These are phyloP conservation scores for Apostasia ramifera DNA, from an alignment of 106 monocot genomes.

Conservation along the genomic window DNA sequence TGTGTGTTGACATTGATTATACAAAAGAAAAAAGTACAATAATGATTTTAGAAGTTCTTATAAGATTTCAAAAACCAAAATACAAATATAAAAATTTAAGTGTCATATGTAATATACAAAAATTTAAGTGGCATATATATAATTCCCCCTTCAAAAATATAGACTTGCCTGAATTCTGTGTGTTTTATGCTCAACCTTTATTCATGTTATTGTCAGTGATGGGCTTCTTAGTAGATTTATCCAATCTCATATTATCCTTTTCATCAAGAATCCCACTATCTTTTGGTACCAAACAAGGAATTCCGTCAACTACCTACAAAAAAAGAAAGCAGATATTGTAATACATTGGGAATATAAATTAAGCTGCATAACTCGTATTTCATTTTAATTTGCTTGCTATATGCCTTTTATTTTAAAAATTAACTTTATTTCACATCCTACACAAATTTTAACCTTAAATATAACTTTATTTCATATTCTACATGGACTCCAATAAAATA, in stretches of 20 bases:
- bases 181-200: neutral
- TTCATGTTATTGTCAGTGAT: neutral
- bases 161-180: neutral
- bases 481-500: too few relatives aligned
- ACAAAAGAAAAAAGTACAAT: too few relatives aligned
- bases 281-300: conserved; percentile 69
- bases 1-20: too few relatives aligned
- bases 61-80: too few relatives aligned
- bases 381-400: neutral
- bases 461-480: too few relatives aligned
- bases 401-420: neutral
- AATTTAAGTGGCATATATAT: neutral
- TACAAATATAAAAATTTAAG: neutral
- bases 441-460: neutral
- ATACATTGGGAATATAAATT: neutral
- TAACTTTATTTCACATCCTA: neutral
- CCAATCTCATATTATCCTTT: conserved; percentile 4
- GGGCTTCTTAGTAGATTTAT: neutral
- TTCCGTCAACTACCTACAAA: conserved; percentile 56
- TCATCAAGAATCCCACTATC: conserved; percentile 64
- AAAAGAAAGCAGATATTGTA: neutral
- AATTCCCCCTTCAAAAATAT: neutral
- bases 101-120: neutral
- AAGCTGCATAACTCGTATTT: neutral
- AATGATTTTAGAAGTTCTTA: too few relatives aligned